A percentile compares a stretch with the other conserved stretches of the same genome.
Conservation (phyloP, 1,139 yeast genomes). For the Meyerozyma guilliermondii region DNA sequence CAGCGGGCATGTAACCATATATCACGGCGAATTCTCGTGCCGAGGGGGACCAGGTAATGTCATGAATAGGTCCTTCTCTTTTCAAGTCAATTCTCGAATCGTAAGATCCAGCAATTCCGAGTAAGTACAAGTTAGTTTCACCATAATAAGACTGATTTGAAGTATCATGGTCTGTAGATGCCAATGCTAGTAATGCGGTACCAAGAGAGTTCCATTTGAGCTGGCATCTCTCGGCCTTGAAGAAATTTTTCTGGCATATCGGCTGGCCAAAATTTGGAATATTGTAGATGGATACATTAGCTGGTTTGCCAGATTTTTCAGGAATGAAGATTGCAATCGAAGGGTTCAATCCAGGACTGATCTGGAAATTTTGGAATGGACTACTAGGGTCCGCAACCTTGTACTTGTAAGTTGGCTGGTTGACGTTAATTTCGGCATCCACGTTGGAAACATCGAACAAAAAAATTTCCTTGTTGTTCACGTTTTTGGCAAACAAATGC, state of each 20-base stretch:
- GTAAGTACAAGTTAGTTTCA: slow-evolving; percentile 83
- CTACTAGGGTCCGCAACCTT: slow-evolving; percentile 54
- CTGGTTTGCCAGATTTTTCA: slow-evolving; percentile 81
- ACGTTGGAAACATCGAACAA: slow-evolving; percentile 58
- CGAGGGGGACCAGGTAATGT: slow-evolving; percentile 95
- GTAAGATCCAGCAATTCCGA: slow-evolving; percentile 89
- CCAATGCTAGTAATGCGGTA: slow-evolving; percentile 87
- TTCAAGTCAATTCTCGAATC: slow-evolving; percentile 85
- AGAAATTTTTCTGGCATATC: slow-evolving; percentile 80
- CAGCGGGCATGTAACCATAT: slow-evolving; percentile 97
- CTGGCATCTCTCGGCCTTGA: slow-evolving; percentile 92
- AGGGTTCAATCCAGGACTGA: slow-evolving; percentile 89
- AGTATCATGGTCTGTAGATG: slow-evolving; percentile 93
- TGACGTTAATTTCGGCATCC: slow-evolving; percentile 29
- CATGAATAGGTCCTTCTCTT: slow-evolving; percentile 96
- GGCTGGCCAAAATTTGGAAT: slow-evolving; percentile 73
- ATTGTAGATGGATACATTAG: slow-evolving; percentile 78
- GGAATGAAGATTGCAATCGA: slow-evolving; percentile 91
- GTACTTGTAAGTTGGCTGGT: slow-evolving; percentile 57
- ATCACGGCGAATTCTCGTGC: slow-evolving; percentile 96
- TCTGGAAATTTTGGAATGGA: slow-evolving; percentile 49
- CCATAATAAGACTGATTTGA: slow-evolving; percentile 95
- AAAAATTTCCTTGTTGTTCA: slow-evolving; percentile 60
- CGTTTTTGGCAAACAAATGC: slow-evolving; percentile 59
- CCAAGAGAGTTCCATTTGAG: slow-evolving; percentile 94